Base-by-base conservation (phyloP, 2,329 filamentous ascomycete species). In the Penicillium sp. region DNA sequence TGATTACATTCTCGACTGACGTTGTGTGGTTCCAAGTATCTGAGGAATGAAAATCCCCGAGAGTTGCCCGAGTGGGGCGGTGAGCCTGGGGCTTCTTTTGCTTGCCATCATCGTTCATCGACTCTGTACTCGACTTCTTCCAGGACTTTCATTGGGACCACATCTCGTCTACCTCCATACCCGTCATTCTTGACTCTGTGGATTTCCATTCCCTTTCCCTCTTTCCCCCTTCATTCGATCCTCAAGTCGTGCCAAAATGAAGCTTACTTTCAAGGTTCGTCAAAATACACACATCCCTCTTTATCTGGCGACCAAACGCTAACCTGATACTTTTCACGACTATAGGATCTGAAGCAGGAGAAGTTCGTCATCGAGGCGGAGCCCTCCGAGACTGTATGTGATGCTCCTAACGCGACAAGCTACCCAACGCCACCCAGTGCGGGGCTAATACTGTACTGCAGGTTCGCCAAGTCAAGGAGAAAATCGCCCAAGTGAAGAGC, bases 301-400 rank as follows among this genome's bases (percentile, higher is more conserved):
- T 51, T 53, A 53, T 54, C 54, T 35, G 45, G 22, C 37, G 18
- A 49, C 41, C 22, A 3, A 40, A 49, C 14, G 3, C 48, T 43
- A 41, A 48, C 43, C 47, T 4, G 8, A 22, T 43, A 58, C 61
- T 71, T 53, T 71, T 58, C 43, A 45, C 60, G 60, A 43, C 47
- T 50, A 59, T 51, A 97, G 92, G 94, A 99, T 81, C 84, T 99
- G 71, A 97, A 97, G 83, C 94, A 97, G 78, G 90, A 97, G 76
- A 97, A 97, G 82, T 99, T 99, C 79, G 87, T 88, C 71, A 89
- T 99, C 81, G 93, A 97, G 67, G 90, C 92, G 71, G 92, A 97
- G 76, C 90, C 92, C 61, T 87, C 89, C 63, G 92, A 97, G 74
- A 89, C 90, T 75, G 92, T 97, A 87, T 69, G 89, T 68, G 52